Evolutionary conservation across 345 rosid genomes (phyloP), one percentile per base, ranked within the genome.

Genomic region (Capsella bursapastoris): DNA sequence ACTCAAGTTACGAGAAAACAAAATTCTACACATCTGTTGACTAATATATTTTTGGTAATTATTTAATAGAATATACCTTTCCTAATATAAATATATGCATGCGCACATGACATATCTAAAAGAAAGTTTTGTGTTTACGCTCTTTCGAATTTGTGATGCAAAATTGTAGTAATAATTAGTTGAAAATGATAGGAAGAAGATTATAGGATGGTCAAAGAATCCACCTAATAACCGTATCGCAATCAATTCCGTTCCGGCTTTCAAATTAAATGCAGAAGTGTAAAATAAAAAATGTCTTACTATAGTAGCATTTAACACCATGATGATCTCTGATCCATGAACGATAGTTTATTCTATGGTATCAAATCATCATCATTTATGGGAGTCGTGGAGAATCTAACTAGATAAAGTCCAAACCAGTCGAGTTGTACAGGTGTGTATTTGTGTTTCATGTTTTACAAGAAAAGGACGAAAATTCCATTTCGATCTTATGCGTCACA

Each of bases 191-290:
- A 15, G 10, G 25, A 40, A 6, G 7, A 57, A 11, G 6, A 28
- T 11, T 6, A 7, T 35, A 35, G 8, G 9, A 22, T 18, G 64
- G 79, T 69, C 79, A 75, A 61, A 60, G 50, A 29, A 63, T 22
- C 37, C 66, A 76, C 65, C 75, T 35, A 76, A 52, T 35, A 69
- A 76, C 75, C 29, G 37, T 55, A 56, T 47, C 28, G 53, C 70
- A 76, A 55, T 76, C 25, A 76, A 62, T 76, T 61, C 6, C 15
- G 22, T 49, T 40, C 27, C 70, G 64, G 70, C 56, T 45, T 64
- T 69, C 57, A 37, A 45, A 69, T 70, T 69, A 14, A 53, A 55
- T 76, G 52, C 58, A 35, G 45, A 62, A 55, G 12, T 69, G 44
- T 15, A 34, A 62, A 50, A 40, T 13, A 7, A 47, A 16, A 3